Evolutionary conservation across 2,329 filamentous ascomycete species (phyloP), one percentile per base, ranked within the genome.

Genomic region (Penicillium sp.): DNA sequence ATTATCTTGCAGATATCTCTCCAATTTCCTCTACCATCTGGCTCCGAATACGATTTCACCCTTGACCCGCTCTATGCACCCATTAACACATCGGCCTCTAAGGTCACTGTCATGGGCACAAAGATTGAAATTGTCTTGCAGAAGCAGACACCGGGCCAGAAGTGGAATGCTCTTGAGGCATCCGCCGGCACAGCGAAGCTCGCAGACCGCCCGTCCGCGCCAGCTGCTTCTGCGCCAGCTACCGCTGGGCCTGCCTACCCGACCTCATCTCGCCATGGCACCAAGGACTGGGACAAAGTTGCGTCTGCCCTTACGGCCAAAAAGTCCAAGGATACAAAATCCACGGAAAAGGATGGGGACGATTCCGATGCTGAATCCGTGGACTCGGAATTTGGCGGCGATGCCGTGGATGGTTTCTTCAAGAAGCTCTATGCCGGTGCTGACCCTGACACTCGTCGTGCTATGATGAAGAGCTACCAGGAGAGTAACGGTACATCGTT

Each of bases 381-480:
- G 2, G 69, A 76, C 55, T 77, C 73, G 4, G 75, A 78, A n/a
- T 75, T 79, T 27, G 78, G 80, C 6, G 59, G 81, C 1, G 86
- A 88, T 57, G 85, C 89, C 27, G 86, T 92, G 9, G 89, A 96
- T 66, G 71, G 75, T 11, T 98, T 97, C 77, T 99, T 99, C 81
- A 95, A 96, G 81, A 87, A 89, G 68, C 80, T 99, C 1, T 98
- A 93, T 77, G 86, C 89, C 61, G 81, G 80, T 35, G 87, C 91
- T 0, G 86, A 89, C 48, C 85, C 88, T 0, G 93, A 99, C 66
- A 90, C 91, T 57, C 86, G 87, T 70, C 86, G 92, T 2, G 95
- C 95, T 9, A 99, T 99, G 95, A 91, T 96, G 86, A 99, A 99
- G 84, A 96, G 91, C 70, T 98, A 91, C 69, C 82, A 86, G 14